Conservation (phyloP, 345 rosid species). For the Populus pruinosa region DNA sequence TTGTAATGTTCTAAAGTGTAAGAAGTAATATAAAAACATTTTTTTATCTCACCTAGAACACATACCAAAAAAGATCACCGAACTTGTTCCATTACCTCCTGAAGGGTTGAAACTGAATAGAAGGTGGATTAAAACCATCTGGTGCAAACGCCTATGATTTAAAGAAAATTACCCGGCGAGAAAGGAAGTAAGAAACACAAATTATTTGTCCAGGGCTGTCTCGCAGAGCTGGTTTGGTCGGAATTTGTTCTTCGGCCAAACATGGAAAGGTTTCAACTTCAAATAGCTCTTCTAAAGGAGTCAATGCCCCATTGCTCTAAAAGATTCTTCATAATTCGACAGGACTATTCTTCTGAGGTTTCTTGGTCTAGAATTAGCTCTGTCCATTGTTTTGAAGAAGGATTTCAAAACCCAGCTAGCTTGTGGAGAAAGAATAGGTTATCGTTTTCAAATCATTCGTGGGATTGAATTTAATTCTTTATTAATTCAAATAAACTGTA, state of each 20-base stretch:
- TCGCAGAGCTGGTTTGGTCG: not conserved
- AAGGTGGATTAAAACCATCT: not conserved
- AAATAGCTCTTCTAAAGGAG: too few species aligned
- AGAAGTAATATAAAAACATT: too few species aligned
- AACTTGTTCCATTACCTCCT: not conserved
- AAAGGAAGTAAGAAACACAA: not conserved
- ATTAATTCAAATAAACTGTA: too few species aligned
- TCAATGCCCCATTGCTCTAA: too few species aligned
- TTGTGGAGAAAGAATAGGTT: too few species aligned
- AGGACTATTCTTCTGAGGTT: not conserved
- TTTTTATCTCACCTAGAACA: too few species aligned
- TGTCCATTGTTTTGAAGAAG: not conserved
- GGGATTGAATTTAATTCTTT: too few species aligned
- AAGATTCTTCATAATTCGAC: not conserved
- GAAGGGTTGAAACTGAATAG: not conserved
- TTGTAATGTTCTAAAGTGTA: too few species aligned
- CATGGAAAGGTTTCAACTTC: too few species aligned
- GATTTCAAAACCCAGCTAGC: not conserved
- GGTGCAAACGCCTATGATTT: not conserved
- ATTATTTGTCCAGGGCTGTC: not conserved
- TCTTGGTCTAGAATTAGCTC: not conserved
- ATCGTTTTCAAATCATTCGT: too few species aligned
- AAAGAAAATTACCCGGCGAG: too few species aligned
- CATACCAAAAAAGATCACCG: not conserved
- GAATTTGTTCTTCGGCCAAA: not conserved